Evolutionary conservation across 352 stramenopile species (phyloP).

Genomic region (Pythium inflatum): DNA sequence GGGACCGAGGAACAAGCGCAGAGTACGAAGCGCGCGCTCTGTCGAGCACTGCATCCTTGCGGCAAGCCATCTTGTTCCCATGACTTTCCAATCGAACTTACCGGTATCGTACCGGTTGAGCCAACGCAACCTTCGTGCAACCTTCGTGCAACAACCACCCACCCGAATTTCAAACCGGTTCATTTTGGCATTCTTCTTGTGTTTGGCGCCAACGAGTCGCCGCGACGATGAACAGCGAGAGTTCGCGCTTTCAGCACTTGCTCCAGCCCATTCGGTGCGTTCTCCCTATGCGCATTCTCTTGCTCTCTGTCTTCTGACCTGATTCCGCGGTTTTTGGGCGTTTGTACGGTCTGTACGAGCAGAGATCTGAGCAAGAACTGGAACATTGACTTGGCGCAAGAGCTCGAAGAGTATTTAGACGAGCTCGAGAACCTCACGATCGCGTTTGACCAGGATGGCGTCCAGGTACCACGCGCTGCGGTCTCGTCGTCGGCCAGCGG

Average conservation of each 20-base stretch:
- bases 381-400: constrained; percentile 90
- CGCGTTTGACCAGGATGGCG: constrained; percentile 59
- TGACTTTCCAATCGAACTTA: neutral
- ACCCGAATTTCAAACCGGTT: constrained; percentile 13
- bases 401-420: constrained; percentile 92
- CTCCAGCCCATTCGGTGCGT: constrained; percentile 85
- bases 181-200: neutral
- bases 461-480: neutral
- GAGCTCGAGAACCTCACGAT: constrained; percentile 80
- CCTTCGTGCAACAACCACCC: constrained; percentile 10
- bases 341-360: neutral
- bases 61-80: too few species aligned
- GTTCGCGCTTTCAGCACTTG: constrained; percentile 76
- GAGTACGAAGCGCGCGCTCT: too few species aligned
- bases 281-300: neutral
- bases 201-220: constrained; percentile 18
- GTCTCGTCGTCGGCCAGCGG: constrained; percentile 1
- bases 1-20: too few species aligned
- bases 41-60: too few species aligned
- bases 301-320: neutral
- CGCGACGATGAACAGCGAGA: constrained; percentile 43
- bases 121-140: neutral
- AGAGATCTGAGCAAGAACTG: constrained; percentile 92
- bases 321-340: constrained; percentile 1
- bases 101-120: neutral